Base-by-base conservation (phyloP, 2,329 filamentous ascomycete genomes). In the Exophiala mesophila region DNA sequence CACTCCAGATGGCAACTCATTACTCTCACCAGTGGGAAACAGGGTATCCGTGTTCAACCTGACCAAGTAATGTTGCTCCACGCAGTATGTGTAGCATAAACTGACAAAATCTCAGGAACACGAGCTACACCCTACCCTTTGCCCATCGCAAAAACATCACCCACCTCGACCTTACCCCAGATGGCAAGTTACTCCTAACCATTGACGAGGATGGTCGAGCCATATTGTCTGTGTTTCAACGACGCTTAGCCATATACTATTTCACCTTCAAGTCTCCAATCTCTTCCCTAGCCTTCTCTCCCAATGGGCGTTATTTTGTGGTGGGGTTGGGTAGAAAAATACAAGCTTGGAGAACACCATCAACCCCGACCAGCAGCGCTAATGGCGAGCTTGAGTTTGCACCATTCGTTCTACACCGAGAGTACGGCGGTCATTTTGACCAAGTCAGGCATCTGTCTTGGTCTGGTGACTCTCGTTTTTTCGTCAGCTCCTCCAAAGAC, bases 11-110 rank as follows among this genome's bases (percentile, higher is more conserved):
- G 94, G 94, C 63, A 92, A 87, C 58, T 90, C 88, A 69, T 77
- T 98, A 54, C 86, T 94, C 59, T 98, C 92, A 32, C 94, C 92
- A 5, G 92, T 98, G 39, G 92, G 92, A 62, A 98, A 97, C 69
- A 77, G 88, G 61, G 88, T 98, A 49, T 88, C 90, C 2, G 85
- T 97, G 39, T 98, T 98, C 66, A 90, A 98, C 63, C 75, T 98
- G 33, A 85, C 96, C 59, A 89, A 97, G 88, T 94, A 31, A 77
- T 58, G 18, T 15, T 8, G 12, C 19, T 33, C 36, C 17, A 9
- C 8, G 26, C 58, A 19, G 12, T 18, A 5, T 16, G 8, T 12
- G 2, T 30, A 2, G n/a, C 5, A 13, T 19, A 23, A 10, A 19
- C 10, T 6, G 5, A 33, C n/a, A 36, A 44, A 21, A 42, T 13